Base-by-base conservation (phyloP, 768 basidiomycete genomes). In the Gyrodon lividus region DNA sequence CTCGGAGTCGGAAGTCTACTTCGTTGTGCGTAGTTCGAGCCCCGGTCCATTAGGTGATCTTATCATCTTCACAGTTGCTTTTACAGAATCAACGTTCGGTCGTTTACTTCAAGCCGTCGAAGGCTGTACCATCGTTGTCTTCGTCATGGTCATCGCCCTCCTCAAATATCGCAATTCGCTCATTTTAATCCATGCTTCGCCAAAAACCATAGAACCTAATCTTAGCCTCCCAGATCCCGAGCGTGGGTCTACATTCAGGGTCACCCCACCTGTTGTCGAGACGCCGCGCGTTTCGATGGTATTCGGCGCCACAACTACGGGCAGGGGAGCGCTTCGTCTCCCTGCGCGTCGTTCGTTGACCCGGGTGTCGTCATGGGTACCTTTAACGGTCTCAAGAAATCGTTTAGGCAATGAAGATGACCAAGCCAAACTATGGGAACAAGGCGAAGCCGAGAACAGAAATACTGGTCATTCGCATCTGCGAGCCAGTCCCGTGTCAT, bases 1-100 rank as follows among this genome's bases (percentile, higher is more conserved):
- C 64, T 86, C 34, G 81, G 77, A 10, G 64, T 85, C 19, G 84
- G 81, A 17, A 79, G 83, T 55, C 67, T 87, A 33, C 58, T 80
- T 23, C 56, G 61, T 33, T 81, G 89, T 89, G 60, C 72, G 87
- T 77, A 14, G 34, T 46, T 35, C 10, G 26, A n/a, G 10, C 12
- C 35, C 33, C 42, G 34, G 34, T 40, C 28, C 13, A 43, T 55
- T 40, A 48, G 19, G 33, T 34, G 22, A 38, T 37, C 54, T 65
- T 38, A 64, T 28, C 39, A 10, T 9, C 33, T 47, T 37, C 19
- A 31, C 57, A 89, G 87, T 85, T 63, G 69, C 73, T 47, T 88
- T 89, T 61, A 80, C 87, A 3, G 89, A 90, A 68, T 80, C 79
- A 6, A 73, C 75, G 9, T 69, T 86, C 1, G 89, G 88, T n/a